Evolutionary conservation across 345 rosid genomes (phyloP).

Genomic region (Hypericum androsaemum): DNA sequence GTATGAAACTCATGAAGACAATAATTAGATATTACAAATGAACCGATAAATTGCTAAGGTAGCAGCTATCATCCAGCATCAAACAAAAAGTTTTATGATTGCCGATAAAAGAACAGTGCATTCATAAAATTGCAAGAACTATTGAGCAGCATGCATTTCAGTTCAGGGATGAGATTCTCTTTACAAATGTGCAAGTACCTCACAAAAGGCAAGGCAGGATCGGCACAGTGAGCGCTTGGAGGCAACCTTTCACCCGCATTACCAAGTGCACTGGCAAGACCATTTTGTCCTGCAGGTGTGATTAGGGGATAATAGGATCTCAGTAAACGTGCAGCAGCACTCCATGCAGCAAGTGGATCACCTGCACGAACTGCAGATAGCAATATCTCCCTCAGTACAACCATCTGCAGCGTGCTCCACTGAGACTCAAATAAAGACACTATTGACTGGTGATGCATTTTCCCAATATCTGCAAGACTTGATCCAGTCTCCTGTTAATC

Average conservation of each 20-base stretch:
- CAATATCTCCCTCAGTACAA: conserved; percentile 92
- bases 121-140: no score
- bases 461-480: conserved; percentile 55
- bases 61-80: no score
- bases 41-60: no score
- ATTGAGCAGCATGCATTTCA: not conserved
- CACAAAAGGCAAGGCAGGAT: conserved; percentile 91
- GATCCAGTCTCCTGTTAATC: conserved; percentile 42
- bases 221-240: conserved; percentile 90
- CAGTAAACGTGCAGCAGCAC: conserved; percentile 92
- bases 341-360: conserved; percentile 98
- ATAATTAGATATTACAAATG: no score
- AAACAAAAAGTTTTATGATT: no score
- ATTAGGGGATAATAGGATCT: conserved; percentile 93
- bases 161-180: not conserved
- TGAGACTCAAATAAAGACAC: conserved; percentile 89
- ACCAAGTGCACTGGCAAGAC: conserved; percentile 82
- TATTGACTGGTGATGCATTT: conserved; percentile 70
- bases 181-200: conserved; percentile 38
- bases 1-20: no score
- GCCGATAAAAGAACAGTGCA: no score
- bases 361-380: conserved; percentile 96
- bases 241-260: conserved; percentile 91
- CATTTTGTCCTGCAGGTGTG: conserved; percentile 96
- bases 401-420: conserved; percentile 99